Conservation (phyloP, 2,329 filamentous ascomycete species). For the Plectosphaerella plurivora region DNA sequence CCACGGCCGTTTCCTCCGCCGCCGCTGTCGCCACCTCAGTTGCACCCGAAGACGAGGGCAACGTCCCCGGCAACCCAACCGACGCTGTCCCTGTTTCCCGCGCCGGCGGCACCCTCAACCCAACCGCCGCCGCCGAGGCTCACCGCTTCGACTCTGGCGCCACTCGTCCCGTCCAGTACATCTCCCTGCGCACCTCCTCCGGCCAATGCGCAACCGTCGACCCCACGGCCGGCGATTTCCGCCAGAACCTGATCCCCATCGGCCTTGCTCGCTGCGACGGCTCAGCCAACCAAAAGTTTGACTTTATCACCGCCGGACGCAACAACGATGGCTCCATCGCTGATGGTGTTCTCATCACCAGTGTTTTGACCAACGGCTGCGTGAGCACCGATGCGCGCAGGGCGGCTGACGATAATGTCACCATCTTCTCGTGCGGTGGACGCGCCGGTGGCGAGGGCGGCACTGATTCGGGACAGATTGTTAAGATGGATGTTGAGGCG, state of each 20-base stretch:
- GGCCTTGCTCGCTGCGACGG: slow-evolving; percentile 38
- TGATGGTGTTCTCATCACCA: slow-evolving; percentile 40
- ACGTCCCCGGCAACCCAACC: slow-evolving; percentile 31
- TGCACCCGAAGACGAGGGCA: slow-evolving; percentile 10
- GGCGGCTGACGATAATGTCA: slow-evolving; percentile 39
- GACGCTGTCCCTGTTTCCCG: slow-evolving; percentile 42
- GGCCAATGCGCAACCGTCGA: slow-evolving; percentile 49
- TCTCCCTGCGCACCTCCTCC: slow-evolving; percentile 40
- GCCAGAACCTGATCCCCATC: slow-evolving; percentile 48
- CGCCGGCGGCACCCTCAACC: slow-evolving; percentile 43
- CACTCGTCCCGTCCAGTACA: slow-evolving; percentile 37
- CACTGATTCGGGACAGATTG: slow-evolving; percentile 43
- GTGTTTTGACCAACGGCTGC: slow-evolving; percentile 46
- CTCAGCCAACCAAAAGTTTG: slow-evolving; percentile 42
- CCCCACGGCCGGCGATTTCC: slow-evolving; percentile 48
- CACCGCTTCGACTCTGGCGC: slow-evolving; percentile 42
- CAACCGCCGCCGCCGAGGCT: slow-evolving; percentile 43
- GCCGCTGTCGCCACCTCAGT: slow-evolving; percentile 4
- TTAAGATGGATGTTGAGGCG: slow-evolving; percentile 37
- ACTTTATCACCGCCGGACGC: slow-evolving; percentile 43
- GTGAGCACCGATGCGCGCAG: slow-evolving; percentile 44
- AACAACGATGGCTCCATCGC: slow-evolving; percentile 37
- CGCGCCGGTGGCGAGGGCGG: slow-evolving; percentile 42
- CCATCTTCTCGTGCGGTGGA: slow-evolving; percentile 47
- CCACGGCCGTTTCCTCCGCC: neutral